These are phyloP conservation scores for Sphagnum fallax DNA, from an alignment of 228 moss, liverwort and hornwort species.

Conservation along the genomic window DNA sequence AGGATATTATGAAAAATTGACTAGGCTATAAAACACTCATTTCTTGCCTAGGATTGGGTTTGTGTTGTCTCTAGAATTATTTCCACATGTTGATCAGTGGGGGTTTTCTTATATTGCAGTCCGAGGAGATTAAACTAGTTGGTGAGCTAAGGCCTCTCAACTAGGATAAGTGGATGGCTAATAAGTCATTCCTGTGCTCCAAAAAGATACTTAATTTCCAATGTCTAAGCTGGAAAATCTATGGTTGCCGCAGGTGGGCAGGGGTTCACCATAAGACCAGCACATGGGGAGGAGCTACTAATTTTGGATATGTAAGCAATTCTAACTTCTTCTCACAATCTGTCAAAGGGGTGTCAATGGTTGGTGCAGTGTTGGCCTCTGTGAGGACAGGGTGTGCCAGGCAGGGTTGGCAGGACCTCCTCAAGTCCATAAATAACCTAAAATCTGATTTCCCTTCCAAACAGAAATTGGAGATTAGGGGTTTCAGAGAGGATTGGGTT, in stretches of 20 bases:
- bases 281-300: conserved; percentile 54
- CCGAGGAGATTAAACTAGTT: background rate
- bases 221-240: background rate
- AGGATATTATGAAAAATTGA: background rate
- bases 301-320: conserved; percentile 50
- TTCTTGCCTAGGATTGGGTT: conserved; percentile 1
- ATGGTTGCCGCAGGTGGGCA: conserved; percentile 36
- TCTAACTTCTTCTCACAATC: background rate
- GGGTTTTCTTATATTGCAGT: background rate
- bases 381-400: background rate
- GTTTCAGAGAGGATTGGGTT: background rate
- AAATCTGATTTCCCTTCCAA: background rate
- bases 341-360: background rate
- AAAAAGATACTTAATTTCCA: background rate
- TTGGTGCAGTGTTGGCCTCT: background rate
- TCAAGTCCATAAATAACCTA: background rate
- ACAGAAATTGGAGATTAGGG: background rate
- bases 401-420: background rate
- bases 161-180: too few relatives aligned
- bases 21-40: background rate
- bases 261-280: conserved; percentile 64
- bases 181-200: too few relatives aligned
- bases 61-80: background rate
- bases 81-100: too few relatives aligned
- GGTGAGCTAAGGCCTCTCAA: background rate